These are phyloP conservation scores for Limtongia smithiae DNA, from an alignment of 805 yeast genomes.

Conservation along the genomic window DNA sequence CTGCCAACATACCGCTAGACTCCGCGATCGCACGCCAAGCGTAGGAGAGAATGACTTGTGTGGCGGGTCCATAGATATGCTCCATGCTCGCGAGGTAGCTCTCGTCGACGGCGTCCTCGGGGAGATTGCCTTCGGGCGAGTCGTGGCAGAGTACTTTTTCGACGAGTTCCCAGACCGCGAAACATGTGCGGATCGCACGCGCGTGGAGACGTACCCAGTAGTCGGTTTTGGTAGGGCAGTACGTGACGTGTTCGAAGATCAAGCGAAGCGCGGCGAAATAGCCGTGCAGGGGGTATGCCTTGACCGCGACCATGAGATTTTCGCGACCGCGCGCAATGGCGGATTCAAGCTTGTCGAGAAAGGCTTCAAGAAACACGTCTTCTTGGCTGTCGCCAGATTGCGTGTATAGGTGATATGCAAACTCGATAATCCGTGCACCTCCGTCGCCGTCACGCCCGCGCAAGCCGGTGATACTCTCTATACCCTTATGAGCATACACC, in stretches of 20 bases:
- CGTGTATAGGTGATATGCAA: slow-evolving; percentile 42
- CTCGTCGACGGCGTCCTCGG: slow-evolving; percentile 39
- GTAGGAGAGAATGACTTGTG: slow-evolving; percentile 52
- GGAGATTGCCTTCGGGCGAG: slow-evolving; percentile 66
- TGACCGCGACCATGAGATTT: slow-evolving; percentile 45
- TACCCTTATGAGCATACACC: slow-evolving; percentile 31
- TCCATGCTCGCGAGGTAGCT: slow-evolving; percentile 30
- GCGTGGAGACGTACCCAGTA: slow-evolving; percentile 3
- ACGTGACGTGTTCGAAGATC: slow-evolving; percentile 39
- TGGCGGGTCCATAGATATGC: slow-evolving; percentile 38
- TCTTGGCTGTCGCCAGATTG: slow-evolving; percentile 27
- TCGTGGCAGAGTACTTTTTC: slow-evolving; percentile 58
- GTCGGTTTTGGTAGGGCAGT: not conserved
- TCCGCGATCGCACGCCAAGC: slow-evolving; percentile 85
- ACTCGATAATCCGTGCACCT: slow-evolving; percentile 65
- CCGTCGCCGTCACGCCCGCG: slow-evolving; percentile 69
- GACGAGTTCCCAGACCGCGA: slow-evolving; percentile 45
- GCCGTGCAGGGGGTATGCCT: slow-evolving; percentile 61
- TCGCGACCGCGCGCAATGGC: slow-evolving; percentile 38
- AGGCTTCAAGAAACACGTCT: slow-evolving; percentile 34
- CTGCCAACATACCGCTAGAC: slow-evolving; percentile 53
- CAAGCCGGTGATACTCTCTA: slow-evolving; percentile 37
- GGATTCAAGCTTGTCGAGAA: slow-evolving; percentile 40
- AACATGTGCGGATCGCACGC: slow-evolving; percentile 25
- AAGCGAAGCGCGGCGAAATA: slow-evolving; percentile 56